A percentile compares a stretch with the other conserved stretches of the same genome.
phyloP scores from a whole-genome alignment of 129 eudicot genomes.

The Glebionis coronaria region DNA sequence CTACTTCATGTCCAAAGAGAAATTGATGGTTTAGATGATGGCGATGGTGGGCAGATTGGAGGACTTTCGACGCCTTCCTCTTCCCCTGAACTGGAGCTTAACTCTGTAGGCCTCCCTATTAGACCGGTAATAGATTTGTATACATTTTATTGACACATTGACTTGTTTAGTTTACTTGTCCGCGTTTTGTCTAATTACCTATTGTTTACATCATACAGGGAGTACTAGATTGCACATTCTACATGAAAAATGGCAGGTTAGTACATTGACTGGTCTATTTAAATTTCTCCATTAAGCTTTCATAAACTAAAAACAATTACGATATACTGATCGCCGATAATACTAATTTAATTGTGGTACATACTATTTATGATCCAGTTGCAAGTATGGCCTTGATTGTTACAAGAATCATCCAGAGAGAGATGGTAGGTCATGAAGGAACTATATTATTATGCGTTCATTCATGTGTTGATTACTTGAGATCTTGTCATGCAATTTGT shows the following conservation, averaged over 20 bases:
- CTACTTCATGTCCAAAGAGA: too few species aligned
- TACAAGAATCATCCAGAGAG: slow-evolving; percentile 89
- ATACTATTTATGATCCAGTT: slow-evolving; percentile 43
- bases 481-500: neutral
- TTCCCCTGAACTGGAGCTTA: too few species aligned
- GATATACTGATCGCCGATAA: too few species aligned
- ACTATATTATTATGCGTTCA: slow-evolving; percentile 5
- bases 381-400: slow-evolving; percentile 81
- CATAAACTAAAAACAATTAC: too few species aligned
- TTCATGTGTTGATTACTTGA: slow-evolving; percentile 6
- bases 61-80: too few species aligned
- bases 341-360: slow-evolving; percentile 12
- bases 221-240: slow-evolving; percentile 83
- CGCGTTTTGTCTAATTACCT: neutral
- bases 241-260: slow-evolving; percentile 89
- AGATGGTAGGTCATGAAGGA: slow-evolving; percentile 42
- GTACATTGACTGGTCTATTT: slow-evolving; percentile 13
- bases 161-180: too few species aligned
- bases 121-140: too few species aligned
- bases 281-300: too few species aligned
- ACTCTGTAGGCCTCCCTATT: too few species aligned
- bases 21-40: too few species aligned
- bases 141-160: neutral
- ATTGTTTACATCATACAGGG: slow-evolving; percentile 41
- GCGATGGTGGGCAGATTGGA: too few species aligned